Base-by-base conservation (phyloP, 495 filamentous ascomycete species). In the Daldinia concentrica region DNA sequence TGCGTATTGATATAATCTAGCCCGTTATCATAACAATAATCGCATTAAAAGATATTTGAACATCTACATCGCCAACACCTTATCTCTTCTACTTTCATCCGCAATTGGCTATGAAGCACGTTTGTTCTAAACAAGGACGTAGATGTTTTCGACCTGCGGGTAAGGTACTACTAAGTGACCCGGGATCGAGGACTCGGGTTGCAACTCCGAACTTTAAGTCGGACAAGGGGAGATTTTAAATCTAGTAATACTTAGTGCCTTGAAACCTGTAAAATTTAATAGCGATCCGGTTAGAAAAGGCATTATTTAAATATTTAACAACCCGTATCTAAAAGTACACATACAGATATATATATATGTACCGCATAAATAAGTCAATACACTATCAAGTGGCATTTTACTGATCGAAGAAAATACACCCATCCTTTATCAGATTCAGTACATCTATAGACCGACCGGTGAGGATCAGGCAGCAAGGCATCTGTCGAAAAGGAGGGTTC, bases 121-220 rank as follows among this genome's bases (percentile, higher is more conserved):
- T 63, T 19, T 57, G 34, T 45, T 22, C 3, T 64, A 41, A 48
- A 64, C 58, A 64, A 67, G 59, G 24, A n/a, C 34, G 27, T 56
- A 14, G 6, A 68, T 22, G 26, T 62, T 52, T 56, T 58, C 54
- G 9, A 65, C 34, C 48, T 4, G 58, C 15, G 9, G 24, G 37
- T 22, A n/a, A 39, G 51, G 34, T 58, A 26, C 41, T 41, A 73
- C 43, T 45, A 58, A n/a, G 50, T 64, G 62, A 69, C 62, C 66
- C 66, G 54, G 26, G 41, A 64, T 74, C 72, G 67, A 74, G 72
- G 72, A 74, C 52, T 66, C 67, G 63, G 67, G 58, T 64, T 57
- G 52, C 62, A 64, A 54, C 63, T 68, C 67, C 72, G 67, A 67
- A 64, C 54, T 55, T 48, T 15, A 41, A 54, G 26, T 55, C 29